Evolutionary conservation across 352 stramenopile species (phyloP).

Genomic region (Globisporangium orthogonon): DNA sequence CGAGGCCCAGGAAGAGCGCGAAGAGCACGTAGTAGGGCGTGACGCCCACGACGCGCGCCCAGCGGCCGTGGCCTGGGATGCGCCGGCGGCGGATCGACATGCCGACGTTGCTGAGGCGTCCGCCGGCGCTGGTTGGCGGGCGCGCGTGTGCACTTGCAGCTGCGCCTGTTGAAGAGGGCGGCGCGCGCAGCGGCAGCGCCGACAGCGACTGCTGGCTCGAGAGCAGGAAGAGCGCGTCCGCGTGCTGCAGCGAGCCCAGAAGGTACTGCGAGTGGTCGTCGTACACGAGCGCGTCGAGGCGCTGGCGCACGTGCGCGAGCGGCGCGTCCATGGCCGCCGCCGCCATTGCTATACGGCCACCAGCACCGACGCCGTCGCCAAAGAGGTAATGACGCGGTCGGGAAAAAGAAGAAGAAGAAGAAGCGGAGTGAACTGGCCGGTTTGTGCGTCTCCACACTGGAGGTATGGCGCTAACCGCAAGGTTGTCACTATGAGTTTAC

Average conservation of each 20-base stretch:
- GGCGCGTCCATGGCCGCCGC: slow-evolving; percentile 20
- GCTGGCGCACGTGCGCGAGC: slow-evolving; percentile 39
- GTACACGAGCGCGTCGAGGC: slow-evolving; percentile 45
- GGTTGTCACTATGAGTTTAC: too few species aligned
- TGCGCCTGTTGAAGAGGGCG: not conserved
- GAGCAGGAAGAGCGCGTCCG: slow-evolving; percentile 13
- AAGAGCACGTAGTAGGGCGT: slow-evolving; percentile 40
- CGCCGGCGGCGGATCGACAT: slow-evolving; percentile 17
- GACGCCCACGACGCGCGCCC: slow-evolving; percentile 27
- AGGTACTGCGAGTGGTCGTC: slow-evolving; percentile 42
- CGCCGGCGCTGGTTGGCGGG: too few species aligned
- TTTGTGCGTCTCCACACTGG: too few species aligned
- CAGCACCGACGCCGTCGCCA: too few species aligned
- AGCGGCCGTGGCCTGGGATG: slow-evolving; percentile 8
- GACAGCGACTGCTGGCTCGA: not conserved
- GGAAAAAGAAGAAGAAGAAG: too few species aligned
- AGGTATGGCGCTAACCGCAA: too few species aligned
- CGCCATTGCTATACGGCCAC: not conserved
- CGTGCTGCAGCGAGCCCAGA: slow-evolving; percentile 24
- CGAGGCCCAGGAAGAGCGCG: slow-evolving; percentile 35
- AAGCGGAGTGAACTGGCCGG: too few species aligned
- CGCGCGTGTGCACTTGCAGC: not conserved
- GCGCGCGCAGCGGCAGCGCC: not conserved
- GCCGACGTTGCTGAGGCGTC: slow-evolving; percentile 5
- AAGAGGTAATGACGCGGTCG: too few species aligned